phyloP scores from a whole-genome alignment of 176 grass and related monocot species.

The Microstegium vimineum region DNA sequence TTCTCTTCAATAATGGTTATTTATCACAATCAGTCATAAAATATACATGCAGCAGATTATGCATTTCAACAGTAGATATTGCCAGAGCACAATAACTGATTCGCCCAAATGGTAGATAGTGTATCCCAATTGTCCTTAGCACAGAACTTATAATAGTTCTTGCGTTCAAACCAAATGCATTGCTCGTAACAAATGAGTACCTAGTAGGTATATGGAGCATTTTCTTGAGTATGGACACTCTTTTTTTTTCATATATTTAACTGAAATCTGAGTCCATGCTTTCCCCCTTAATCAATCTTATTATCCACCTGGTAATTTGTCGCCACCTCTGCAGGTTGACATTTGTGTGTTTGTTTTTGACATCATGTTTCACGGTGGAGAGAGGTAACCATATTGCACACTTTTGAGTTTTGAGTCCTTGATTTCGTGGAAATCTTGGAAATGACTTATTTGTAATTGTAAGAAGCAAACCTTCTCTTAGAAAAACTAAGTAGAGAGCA shows the following conservation, averaged over 20 bases:
- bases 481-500: background rate
- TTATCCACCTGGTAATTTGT: constrained; percentile 5
- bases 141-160: background rate
- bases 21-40: constrained; percentile 15
- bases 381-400: constrained; percentile 50
- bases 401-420: background rate
- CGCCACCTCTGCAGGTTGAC: constrained; percentile 62
- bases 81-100: background rate
- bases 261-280: background rate
- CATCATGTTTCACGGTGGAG: constrained; percentile 78
- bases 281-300: background rate
- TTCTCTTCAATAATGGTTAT: background rate
- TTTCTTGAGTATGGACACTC: background rate
- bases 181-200: background rate
- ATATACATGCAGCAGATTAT: background rate
- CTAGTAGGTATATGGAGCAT: background rate
- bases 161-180: background rate
- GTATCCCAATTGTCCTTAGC: background rate
- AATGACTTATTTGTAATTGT: background rate
- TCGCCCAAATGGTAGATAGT: background rate
- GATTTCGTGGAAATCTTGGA: background rate
- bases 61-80: constrained; percentile 16
- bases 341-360: constrained; percentile 93
- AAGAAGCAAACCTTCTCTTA: background rate
- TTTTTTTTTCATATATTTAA: background rate